phyloP scores from a whole-genome alignment of 257 asterid species.

The Jaltomata sinuosa region DNA sequence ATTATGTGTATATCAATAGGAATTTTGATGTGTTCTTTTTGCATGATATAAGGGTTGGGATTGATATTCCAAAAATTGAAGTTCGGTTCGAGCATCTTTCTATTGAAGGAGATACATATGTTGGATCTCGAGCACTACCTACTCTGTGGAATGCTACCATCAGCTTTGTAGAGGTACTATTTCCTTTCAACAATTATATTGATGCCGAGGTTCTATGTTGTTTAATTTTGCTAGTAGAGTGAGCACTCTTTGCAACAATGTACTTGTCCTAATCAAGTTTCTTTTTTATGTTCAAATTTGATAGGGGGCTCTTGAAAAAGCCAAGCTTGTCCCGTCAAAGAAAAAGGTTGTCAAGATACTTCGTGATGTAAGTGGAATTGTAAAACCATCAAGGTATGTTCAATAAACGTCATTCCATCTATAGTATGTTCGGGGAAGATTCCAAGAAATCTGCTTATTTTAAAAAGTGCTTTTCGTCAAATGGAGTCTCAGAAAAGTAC shows the following conservation, averaged over 20 bases:
- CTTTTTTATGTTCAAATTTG: neutral
- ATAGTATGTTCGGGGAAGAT: neutral
- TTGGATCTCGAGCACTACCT: conserved; percentile 89
- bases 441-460: neutral
- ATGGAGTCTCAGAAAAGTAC: neutral
- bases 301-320: conserved; percentile 60
- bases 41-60: conserved; percentile 51
- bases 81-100: conserved; percentile 71
- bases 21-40: neutral
- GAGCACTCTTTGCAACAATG: neutral
- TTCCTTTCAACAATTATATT: neutral
- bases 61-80: conserved; percentile 76
- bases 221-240: neutral
- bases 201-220: neutral
- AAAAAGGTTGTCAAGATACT: conserved; percentile 68
- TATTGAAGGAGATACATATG: conserved; percentile 69
- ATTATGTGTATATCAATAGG: neutral
- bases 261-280: neutral
- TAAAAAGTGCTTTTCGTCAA: neutral
- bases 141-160: conserved; percentile 62
- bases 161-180: conserved; percentile 65
- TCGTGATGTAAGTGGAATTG: conserved; percentile 54
- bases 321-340: conserved; percentile 75
- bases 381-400: conserved; percentile 82
- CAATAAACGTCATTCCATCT: neutral